Evolutionary conservation across 75 land plant species (phyloP), one percentile per base, ranked within the genome.

Genomic region (Ceratopteris richardii): DNA sequence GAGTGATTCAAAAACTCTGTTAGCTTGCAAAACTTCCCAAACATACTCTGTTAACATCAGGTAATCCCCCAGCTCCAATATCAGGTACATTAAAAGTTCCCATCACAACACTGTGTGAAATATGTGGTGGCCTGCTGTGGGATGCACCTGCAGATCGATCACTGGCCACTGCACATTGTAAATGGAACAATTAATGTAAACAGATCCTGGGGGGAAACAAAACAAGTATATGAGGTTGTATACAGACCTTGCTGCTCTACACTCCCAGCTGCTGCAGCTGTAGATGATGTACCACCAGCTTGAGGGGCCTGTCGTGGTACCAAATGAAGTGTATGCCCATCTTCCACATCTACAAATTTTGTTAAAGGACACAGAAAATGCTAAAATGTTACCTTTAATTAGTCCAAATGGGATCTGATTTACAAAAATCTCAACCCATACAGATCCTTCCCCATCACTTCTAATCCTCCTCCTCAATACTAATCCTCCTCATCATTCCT

Each of bases 241-340:
- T 17, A 46, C 3, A 14, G 3, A 52, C 54, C 54, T 52, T 52
- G 54, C 28, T 52, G 28, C 25, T 52, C 54, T 23, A 3, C 29
- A 19, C 29, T 24, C 2, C 6, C 23, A 26, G 3, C 25, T 2
- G 24, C 54, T 24, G 28, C 29, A 52, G 28, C 25, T 52, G 54
- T 24, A 22, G 29, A 37, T 17, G 59, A 10, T 27, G 71, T 30
- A 29, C 75, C 33, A 47, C 83, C 64, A 31, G 85, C 56, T n/a
- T 65, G 75, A 47, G 76, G 51, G 12, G 87, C 90, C 54, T 80
- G 84, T 40, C 96, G 67, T 25, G 77, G 88, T 36, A 95, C 99
- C 66, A 95, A 55, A 78, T 95, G 99, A 62, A 95, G 69, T 16
- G 99, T 90, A 64, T 95, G 99, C 6, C 99, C 99, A 82, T 90